Conservation (phyloP, 2,329 filamentous ascomycete species). For the Colletotrichum somersetense region DNA sequence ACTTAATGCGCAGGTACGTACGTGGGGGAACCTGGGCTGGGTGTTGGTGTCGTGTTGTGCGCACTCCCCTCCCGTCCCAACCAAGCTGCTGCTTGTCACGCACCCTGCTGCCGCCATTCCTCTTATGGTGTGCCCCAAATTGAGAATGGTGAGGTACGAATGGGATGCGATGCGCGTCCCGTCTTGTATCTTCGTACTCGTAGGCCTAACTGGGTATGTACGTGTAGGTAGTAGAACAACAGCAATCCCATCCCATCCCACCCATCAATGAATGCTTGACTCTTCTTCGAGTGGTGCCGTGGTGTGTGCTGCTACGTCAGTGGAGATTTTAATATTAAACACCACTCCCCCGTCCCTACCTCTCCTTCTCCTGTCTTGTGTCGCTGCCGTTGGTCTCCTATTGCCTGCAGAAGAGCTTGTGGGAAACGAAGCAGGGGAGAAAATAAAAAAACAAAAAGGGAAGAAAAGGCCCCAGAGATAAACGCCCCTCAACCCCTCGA, state of each 20-base stretch:
- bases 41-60: not conserved
- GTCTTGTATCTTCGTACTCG: constrained; percentile 10
- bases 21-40: not conserved
- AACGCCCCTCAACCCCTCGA: constrained; percentile 37
- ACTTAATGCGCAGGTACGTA: too few species aligned
- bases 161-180: constrained; percentile 9
- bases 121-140: not conserved
- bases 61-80: constrained; percentile 5
- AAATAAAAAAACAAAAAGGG: constrained; percentile 12
- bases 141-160: not conserved
- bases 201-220: not conserved
- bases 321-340: constrained; percentile 43
- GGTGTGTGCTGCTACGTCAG: constrained; percentile 40
- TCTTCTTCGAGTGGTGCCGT: constrained; percentile 9
- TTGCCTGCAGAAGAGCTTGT: constrained; percentile 29
- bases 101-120: not conserved
- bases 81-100: constrained; percentile 12
- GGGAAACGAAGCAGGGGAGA: constrained; percentile 38
- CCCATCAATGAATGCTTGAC: constrained; percentile 17
- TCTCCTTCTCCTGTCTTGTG: not conserved
- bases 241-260: not conserved
- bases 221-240: not conserved
- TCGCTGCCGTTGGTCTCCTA: constrained; percentile 26
- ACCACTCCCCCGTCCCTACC: constrained; percentile 17
- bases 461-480: constrained; percentile 16